Base-by-base conservation (phyloP, 192 early-diverging fungal species). In the Coemansia sp. region DNA sequence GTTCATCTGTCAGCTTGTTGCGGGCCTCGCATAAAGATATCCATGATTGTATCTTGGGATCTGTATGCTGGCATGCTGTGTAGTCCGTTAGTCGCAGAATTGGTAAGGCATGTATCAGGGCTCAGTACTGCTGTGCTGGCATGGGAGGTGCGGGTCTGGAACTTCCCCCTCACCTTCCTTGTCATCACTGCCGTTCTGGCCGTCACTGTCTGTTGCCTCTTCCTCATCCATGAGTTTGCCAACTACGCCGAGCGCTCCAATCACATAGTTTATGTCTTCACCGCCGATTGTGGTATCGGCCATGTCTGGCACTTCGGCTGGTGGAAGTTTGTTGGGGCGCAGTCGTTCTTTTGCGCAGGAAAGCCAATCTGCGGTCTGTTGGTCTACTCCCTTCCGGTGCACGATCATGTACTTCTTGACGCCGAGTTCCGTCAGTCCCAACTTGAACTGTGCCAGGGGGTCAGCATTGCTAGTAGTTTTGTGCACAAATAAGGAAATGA, bases 351-450 rank as follows among this genome's bases (percentile, higher is more conserved):
- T 59, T 0, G 63, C 58, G 0, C 55, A 19, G 5, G 71, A 72
- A 20, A 72, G 27, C 63, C 64, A 72, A 55, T 66, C 64, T 0
- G 71, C 64, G 1, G 59, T 61, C 25, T 63, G 20, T 14, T 61
- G 57, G 3, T 66, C 51, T 10, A 51, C 39, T 6, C 71, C 62
- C 0, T 32, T 6, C 0, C 53, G 23, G 55, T 72, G 71, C 22
- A 21, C 22, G 8, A 72, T 30, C 71, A 72, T 72, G 10, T 25
- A 1, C 7, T 66, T 57, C 32, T 61, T 65, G 8, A 72, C 39
- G 29, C 71, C 71, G 0, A 72, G 58, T 21, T 21, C 51, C 0
- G 54, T 61, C 58, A 72, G 30, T 6, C 46, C 33, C 0, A 61
- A 14, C 24, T 29, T 22, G 51, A 66, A 66, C 0, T 57, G 63